Base-by-base conservation (phyloP, 345 rosid species). In the Pistacia integerrima region DNA sequence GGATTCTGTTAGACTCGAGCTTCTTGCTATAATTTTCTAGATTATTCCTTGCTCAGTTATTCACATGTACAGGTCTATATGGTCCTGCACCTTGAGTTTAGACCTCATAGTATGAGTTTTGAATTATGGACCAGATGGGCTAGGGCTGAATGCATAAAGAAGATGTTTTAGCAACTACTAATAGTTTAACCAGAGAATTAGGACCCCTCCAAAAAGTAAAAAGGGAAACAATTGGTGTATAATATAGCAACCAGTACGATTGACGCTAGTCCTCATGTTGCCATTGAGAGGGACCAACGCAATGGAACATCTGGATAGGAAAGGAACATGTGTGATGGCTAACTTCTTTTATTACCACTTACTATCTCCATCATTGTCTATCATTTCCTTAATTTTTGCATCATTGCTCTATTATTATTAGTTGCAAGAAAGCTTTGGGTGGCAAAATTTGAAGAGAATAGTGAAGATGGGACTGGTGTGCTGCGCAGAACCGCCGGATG, bases 401-500 rank as follows among this genome's bases (percentile, higher is more conserved):
- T 35, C n/a, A 38, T 77, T 54, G 20, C 63, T 10, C 51, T 70
- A 11, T 35, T 20, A 49, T 25, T 44, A 5, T 25, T 25, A 11
- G 14, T 58, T 17, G 18, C 28, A 60, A 3, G 9, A 72, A 56
- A 33, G 67, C 2, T 22, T 4, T 72, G 67, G 12, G 67, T 25
- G 76, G 25, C 28, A 28, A 60, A 58, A 46, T 52, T 48, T 25
- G 67, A 72, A 72, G 46, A 61, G 51, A 25, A 30, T 4, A 25
- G 75, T 1, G 41, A 25, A 66, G 38, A 84, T 88, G 88, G 85
- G 76, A 11, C 33, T 5, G 0, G 5, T 5, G 12, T 82, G 85
- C 85, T 80, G 91, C 74, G 52, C 59, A 7, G 89, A 77, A 4
- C 33, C 62, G 1, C 33, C 62, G 1, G 79, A 72, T 51, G 84